A percentile compares a stretch with the other conserved stretches of the same genome.
These are phyloP conservation scores for Penicillium frequentans DNA, from an alignment of 2,329 filamentous ascomycete species.

Conservation along the genomic window DNA sequence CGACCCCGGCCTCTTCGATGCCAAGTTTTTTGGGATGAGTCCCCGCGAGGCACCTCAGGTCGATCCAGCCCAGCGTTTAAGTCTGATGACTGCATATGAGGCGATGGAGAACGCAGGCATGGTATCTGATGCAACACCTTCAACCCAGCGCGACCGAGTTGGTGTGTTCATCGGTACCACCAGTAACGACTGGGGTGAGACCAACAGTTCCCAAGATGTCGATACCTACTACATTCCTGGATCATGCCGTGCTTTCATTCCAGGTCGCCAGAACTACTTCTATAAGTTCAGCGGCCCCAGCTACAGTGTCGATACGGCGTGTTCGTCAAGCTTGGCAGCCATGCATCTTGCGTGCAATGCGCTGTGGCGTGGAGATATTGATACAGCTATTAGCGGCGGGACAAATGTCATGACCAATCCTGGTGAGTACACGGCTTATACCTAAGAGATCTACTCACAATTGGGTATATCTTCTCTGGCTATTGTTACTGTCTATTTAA, in stretches of 20 bases:
- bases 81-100: conserved; percentile 72
- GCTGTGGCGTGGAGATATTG: conserved; percentile 71
- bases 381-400: conserved; percentile 77
- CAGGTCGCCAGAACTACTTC: conserved; percentile 52
- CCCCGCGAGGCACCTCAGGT: conserved; percentile 71
- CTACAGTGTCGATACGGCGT: conserved; percentile 72
- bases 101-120: conserved; percentile 43
- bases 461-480: no score
- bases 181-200: conserved; percentile 17
- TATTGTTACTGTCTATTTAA: no score
- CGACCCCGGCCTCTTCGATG: conserved; percentile 39
- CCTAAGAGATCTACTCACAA: no score
- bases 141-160: conserved; percentile 46
- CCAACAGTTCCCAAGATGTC: not conserved
- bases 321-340: conserved; percentile 57
- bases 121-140: conserved; percentile 2
- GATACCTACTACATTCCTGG: conserved; percentile 7
- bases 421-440: no score
- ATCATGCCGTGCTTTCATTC: conserved; percentile 4
- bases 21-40: conserved; percentile 52
- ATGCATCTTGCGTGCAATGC: conserved; percentile 71
- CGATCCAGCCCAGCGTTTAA: conserved; percentile 52
- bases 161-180: conserved; percentile 68
- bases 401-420: conserved; percentile 61
- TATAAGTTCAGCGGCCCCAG: conserved; percentile 74